These are phyloP conservation scores for Leishmania gerbilli DNA, from an alignment of 208 protist genomes.

Conservation along the genomic window DNA sequence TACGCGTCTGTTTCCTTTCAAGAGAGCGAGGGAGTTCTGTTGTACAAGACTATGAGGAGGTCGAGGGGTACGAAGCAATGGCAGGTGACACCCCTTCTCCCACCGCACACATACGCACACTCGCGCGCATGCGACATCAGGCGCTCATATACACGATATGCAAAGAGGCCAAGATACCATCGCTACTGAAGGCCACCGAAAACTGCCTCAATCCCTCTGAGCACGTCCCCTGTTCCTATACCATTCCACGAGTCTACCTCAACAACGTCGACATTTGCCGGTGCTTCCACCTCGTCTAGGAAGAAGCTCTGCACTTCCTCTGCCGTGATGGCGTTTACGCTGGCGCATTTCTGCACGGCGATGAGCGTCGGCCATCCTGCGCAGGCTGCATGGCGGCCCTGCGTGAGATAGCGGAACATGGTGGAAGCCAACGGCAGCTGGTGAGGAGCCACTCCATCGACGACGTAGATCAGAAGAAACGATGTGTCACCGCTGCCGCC, in stretches of 20 bases:
- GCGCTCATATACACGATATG: not conserved
- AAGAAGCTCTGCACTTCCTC: conserved; percentile 47
- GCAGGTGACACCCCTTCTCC: not conserved
- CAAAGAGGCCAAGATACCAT: not conserved
- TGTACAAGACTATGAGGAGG: not conserved
- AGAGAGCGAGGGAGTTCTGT: not conserved
- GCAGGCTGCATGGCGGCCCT: conserved; percentile 34
- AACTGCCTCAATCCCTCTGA: not conserved
- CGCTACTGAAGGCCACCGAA: conserved; percentile 1
- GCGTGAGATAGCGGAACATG: conserved; percentile 42
- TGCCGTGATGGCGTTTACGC: conserved; percentile 46
- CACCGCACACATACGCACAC: not conserved
- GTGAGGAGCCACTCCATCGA: conserved; percentile 67
- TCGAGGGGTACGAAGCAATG: not conserved
- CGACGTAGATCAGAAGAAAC: conserved; percentile 63
- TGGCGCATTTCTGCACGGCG: conserved; percentile 62
- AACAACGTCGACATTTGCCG: conserved; percentile 27
- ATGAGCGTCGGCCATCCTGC: conserved; percentile 58
- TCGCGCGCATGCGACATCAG: not conserved
- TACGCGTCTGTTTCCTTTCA: not conserved
- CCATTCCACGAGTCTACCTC: conserved; percentile 84
- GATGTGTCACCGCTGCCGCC: not conserved
- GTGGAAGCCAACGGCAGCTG: conserved; percentile 47
- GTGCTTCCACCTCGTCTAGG: not conserved
- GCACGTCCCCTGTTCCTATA: conserved; percentile 55